Base-by-base conservation (phyloP, 2,329 filamentous ascomycete species). In the Chalaropsis ovoidea region DNA sequence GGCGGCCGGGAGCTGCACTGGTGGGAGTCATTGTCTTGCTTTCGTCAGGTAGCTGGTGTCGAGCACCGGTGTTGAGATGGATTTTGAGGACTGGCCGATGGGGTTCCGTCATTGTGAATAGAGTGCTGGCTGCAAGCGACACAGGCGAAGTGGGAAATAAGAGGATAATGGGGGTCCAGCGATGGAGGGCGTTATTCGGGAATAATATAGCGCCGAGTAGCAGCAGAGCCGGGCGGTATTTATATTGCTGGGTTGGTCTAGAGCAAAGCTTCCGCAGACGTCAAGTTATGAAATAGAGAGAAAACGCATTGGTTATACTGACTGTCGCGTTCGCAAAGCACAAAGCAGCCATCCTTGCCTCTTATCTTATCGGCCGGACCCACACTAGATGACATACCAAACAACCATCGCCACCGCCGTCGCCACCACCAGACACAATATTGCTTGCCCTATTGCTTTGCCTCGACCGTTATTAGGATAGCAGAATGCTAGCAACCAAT, bases 21-120 rank as follows among this genome's bases (percentile, higher is more conserved):
- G 70, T 68, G 2, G 70, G 69, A 15, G 68, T 67, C 3, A 65
- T 63, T n/a, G 69, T 69, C 41, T 64, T 66, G 19, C 66, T 69
- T 61, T 66, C 64, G 41, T 69, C 67, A 5, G 67, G 49, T 15
- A 65, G 49, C 41, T 67, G 35, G 65, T 70, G 60, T 35, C 66
- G 45, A 27, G 39, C 42, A 10, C 27, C 54, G n/a, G 63, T 56
- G 4, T 56, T 56, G 49, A 71, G 66, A 62, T 68, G 71, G 10
- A 72, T 68, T 67, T 71, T 72, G 27, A 72, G 60, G 61, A 70
- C 69, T n/a, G 70, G 70, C 42, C 71, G 70, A 45, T 67, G 69
- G 47, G 68, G 66, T 22, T 65, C 64, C 13, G 67, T 63, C 66
- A 67, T 67, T 58, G 41, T 54, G 42, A 47, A 31, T 27, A 47